These are phyloP conservation scores for Coemansia biformis DNA, from an alignment of 192 early-diverging fungal genomes.

Conservation along the genomic window DNA sequence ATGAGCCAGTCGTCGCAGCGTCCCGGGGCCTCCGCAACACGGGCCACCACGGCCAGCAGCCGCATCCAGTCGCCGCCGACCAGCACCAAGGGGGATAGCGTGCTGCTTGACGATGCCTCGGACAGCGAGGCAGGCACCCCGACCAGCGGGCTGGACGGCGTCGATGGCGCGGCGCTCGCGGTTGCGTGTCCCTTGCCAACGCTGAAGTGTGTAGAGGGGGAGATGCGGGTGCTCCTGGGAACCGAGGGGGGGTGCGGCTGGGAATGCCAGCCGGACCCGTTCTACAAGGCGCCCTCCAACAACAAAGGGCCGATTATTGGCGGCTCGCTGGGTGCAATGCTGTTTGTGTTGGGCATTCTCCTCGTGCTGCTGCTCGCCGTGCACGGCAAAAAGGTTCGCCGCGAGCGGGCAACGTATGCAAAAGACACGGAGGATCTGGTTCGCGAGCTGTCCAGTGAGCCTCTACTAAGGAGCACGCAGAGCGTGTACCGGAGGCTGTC, in stretches of 20 bases:
- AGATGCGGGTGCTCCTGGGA: constrained; percentile 20
- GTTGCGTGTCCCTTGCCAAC: not conserved
- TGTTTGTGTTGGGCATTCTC: constrained; percentile 22
- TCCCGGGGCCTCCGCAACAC: too few relatives aligned
- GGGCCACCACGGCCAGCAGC: too few relatives aligned
- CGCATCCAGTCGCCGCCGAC: too few relatives aligned
- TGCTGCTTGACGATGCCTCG: too few relatives aligned
- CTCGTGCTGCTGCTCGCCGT: constrained; percentile 14
- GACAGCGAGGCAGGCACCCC: too few relatives aligned
- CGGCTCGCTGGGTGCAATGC: constrained; percentile 35
- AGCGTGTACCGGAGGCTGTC: not conserved
- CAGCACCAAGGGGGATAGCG: too few relatives aligned
- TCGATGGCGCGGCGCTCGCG: too few relatives aligned
- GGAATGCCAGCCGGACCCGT: constrained; percentile 29
- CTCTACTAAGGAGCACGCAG: constrained; percentile 14
- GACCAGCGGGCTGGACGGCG: not conserved
- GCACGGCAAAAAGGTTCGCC: constrained; percentile 14
- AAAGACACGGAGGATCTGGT: constrained; percentile 42
- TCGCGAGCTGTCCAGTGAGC: constrained; percentile 33
- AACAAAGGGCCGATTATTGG: constrained; percentile 40
- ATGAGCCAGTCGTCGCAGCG: too few relatives aligned
- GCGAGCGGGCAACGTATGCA: constrained; percentile 19
- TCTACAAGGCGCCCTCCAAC: constrained; percentile 21
- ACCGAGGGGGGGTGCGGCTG: constrained; percentile 23
- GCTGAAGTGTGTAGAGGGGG: constrained; percentile 8